phyloP scores from a whole-genome alignment of 2,329 filamentous ascomycete species.

The Diaporthe sp. region DNA sequence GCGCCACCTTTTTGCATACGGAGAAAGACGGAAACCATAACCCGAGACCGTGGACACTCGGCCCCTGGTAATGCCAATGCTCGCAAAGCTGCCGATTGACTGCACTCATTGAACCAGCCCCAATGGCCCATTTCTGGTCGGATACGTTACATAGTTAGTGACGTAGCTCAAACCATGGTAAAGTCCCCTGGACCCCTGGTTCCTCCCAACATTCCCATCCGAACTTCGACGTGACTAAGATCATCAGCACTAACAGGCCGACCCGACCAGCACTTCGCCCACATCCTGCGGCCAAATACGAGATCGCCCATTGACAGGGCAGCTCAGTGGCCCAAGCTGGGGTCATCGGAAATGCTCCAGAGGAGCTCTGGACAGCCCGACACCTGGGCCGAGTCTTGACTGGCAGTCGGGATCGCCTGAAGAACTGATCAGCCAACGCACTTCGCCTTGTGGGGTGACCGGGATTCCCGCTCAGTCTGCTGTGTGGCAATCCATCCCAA shows the following conservation, averaged over 20 bases:
- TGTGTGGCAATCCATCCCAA: not conserved
- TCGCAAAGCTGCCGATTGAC: not conserved
- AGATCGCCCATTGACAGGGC: not conserved
- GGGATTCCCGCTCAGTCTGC: conserved; percentile 2
- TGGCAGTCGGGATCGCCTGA: not conserved
- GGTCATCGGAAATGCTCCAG: conserved; percentile 1
- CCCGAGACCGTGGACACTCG: not conserved
- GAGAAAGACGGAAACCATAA: not conserved
- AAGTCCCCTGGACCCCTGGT: not conserved
- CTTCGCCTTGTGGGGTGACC: conserved; percentile 23
- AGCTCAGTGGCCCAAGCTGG: not conserved
- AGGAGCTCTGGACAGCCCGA: not conserved
- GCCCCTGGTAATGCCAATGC: not conserved
- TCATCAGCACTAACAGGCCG: conserved; percentile 11
- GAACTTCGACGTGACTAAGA: conserved; percentile 15
- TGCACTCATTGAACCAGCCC: not conserved
- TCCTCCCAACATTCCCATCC: not conserved
- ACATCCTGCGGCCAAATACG: not conserved
- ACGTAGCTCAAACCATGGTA: not conserved
- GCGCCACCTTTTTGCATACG: not conserved
- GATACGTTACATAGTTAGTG: not conserved
- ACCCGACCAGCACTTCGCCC: not conserved
- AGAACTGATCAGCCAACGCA: conserved; percentile 17
- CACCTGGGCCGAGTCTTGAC: not conserved
- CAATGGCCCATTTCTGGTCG: not conserved